Conservation (phyloP, 139 green algal species). For the Pseudopediastrum boryanum region DNA sequence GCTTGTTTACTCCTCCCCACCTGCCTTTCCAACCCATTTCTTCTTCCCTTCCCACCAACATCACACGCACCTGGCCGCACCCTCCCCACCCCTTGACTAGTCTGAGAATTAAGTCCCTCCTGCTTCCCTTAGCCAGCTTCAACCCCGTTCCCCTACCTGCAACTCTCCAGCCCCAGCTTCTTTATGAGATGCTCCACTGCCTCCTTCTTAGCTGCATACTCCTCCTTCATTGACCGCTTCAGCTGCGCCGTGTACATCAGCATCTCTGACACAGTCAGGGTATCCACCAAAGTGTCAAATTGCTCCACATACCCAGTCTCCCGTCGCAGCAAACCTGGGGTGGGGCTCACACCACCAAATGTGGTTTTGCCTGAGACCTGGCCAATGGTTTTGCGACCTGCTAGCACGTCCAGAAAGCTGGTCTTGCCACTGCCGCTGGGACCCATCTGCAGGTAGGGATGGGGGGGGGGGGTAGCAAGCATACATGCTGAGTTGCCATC, state of each 20-base stretch:
- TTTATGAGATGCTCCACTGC: slow-evolving; percentile 64
- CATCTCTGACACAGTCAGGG: slow-evolving; percentile 72
- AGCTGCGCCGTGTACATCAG: slow-evolving; percentile 87
- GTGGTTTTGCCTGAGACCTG: slow-evolving; percentile 50
- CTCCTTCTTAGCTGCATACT: slow-evolving; percentile 49
- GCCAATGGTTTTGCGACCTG: slow-evolving; percentile 70
- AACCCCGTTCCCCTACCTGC: background rate
- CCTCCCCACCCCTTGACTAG: too few relatives aligned
- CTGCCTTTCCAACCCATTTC: too few relatives aligned
- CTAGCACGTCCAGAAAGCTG: slow-evolving; percentile 68
- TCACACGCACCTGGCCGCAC: too few relatives aligned
- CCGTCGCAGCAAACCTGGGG: slow-evolving; percentile 62
- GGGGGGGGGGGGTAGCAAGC: background rate
- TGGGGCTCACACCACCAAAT: slow-evolving; percentile 58
- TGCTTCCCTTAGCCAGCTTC: background rate
- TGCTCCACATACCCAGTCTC: slow-evolving; percentile 84
- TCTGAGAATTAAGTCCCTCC: too few relatives aligned
- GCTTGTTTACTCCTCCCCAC: too few relatives aligned
- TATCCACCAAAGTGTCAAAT: slow-evolving; percentile 67
- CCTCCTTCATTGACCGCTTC: slow-evolving; percentile 58
- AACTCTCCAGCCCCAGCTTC: slow-evolving; percentile 21
- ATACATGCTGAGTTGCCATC: background rate
- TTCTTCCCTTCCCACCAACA: too few relatives aligned
- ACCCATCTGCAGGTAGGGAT: slow-evolving; percentile 53
- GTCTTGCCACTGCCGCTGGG: slow-evolving; percentile 81